Conservation (phyloP, 495 filamentous ascomycete species). For the Pseudomonodictys pantanalensis region DNA sequence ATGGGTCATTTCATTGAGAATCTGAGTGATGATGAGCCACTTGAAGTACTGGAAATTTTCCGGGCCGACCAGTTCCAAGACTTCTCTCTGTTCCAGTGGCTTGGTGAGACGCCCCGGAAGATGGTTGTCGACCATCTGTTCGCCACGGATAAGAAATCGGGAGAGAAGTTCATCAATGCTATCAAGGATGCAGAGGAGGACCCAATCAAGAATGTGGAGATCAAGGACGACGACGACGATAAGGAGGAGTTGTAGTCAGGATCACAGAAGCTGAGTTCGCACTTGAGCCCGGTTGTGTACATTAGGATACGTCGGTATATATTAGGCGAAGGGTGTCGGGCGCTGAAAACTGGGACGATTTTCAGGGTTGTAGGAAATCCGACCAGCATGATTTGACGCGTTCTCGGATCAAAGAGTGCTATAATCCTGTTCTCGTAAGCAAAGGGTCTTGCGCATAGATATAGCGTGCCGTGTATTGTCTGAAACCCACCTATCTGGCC, state of each 20-base stretch:
- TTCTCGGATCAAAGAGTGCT: no score
- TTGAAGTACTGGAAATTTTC: slow-evolving; percentile 66
- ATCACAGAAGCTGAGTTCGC: no score
- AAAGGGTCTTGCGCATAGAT: no score
- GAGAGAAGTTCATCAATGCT: slow-evolving; percentile 54
- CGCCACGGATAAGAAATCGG: slow-evolving; percentile 50
- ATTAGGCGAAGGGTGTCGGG: neutral
- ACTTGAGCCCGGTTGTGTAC: neutral
- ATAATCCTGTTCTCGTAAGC: no score
- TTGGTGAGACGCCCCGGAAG: slow-evolving; percentile 61
- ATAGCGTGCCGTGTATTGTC: no score
- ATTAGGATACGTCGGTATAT: neutral
- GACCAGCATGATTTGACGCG: no score
- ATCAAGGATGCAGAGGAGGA: slow-evolving; percentile 51
- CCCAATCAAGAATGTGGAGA: slow-evolving; percentile 34
- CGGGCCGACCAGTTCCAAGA: slow-evolving; percentile 64
- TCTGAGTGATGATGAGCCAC: slow-evolving; percentile 62
- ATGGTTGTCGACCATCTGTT: slow-evolving; percentile 64
- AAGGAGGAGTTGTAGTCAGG: slow-evolving; percentile 14
- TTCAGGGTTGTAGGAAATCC: no score
- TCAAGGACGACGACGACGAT: neutral
- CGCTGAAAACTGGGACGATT: no score
- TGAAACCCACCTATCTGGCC: no score
- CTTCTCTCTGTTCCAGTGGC: slow-evolving; percentile 66
- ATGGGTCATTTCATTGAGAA: slow-evolving; percentile 75